A percentile compares a stretch with the other conserved stretches of the same genome.
These are phyloP conservation scores for Trametes gibbosa DNA, from an alignment of 768 basidiomycete species.

Conservation along the genomic window DNA sequence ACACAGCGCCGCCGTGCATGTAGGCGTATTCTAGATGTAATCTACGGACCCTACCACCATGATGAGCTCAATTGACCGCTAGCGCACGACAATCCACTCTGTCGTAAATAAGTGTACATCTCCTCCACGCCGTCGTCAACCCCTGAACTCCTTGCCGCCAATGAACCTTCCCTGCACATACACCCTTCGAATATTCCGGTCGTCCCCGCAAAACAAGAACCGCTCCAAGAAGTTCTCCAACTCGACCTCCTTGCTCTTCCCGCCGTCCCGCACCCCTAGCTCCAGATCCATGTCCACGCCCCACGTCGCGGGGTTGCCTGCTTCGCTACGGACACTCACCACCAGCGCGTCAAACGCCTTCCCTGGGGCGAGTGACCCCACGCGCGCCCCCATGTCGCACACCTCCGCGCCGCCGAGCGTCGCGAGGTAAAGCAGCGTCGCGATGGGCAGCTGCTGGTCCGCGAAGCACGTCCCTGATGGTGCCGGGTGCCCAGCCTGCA, in stretches of 20 bases:
- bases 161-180: constrained; percentile 81
- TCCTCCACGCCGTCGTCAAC: too few species aligned
- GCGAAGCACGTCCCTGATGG: constrained; percentile 36
- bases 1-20: too few species aligned
- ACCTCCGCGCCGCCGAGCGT: constrained; percentile 89
- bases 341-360: constrained; percentile 91
- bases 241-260: constrained; percentile 28
- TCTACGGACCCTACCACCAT: too few species aligned
- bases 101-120: too few species aligned
- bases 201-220: constrained; percentile 85
- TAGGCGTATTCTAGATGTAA: too few species aligned
- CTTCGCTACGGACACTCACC: constrained; percentile 53
- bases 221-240: constrained; percentile 69
- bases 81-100: too few species aligned
- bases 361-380: constrained; percentile 76
- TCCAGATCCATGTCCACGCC: constrained; percentile 37
- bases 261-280: constrained; percentile 34
- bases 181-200: constrained; percentile 77
- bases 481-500: constrained; percentile 33
- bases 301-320: constrained; percentile 60
- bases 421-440: constrained; percentile 84
- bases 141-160: constrained; percentile 55
- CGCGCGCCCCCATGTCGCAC: constrained; percentile 60
- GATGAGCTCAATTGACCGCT: too few species aligned
- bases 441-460: constrained; percentile 63